These are phyloP conservation scores for Rhododendron kiyosumense DNA, from an alignment of 148 eudicot species.

Conservation along the genomic window DNA sequence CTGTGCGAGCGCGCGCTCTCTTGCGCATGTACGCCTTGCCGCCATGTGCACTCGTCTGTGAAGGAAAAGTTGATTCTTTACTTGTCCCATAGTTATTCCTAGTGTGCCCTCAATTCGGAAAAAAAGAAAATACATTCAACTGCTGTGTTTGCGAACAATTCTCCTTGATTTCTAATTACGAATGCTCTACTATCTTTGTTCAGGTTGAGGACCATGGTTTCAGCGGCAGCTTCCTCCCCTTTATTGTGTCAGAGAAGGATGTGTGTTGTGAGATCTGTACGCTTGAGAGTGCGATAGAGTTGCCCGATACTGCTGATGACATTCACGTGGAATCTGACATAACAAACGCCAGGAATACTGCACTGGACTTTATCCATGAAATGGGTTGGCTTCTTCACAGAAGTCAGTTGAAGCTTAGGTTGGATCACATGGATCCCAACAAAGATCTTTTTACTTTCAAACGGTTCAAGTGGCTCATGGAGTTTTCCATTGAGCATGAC, in stretches of 20 bases:
- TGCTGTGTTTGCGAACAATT: background rate
- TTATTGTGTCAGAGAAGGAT: conserved; percentile 83
- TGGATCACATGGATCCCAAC: conserved; percentile 23
- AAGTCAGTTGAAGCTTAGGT: conserved; percentile 32
- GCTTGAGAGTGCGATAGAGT: conserved; percentile 57
- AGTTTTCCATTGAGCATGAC: conserved; percentile 68
- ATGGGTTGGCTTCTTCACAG: conserved; percentile 96
- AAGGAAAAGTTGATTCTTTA: background rate
- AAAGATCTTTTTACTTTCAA: conserved; percentile 55
- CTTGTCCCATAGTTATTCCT: background rate
- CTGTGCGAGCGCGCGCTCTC: background rate
- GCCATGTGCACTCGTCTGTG: background rate
- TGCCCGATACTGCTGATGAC: conserved; percentile 30
- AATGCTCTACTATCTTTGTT: conserved; percentile 6
- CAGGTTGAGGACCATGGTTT: conserved; percentile 87
- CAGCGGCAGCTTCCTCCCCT: conserved; percentile 77
- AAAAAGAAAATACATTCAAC: background rate
- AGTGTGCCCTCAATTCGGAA: background rate
- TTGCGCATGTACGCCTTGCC: background rate
- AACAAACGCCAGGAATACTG: conserved; percentile 35
- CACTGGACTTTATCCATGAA: conserved; percentile 80
- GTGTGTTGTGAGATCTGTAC: conserved; percentile 84
- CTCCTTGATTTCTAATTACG: too few species aligned
- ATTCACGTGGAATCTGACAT: conserved; percentile 17
- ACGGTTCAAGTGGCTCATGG: conserved; percentile 68